Evolutionary conservation across 2,329 filamentous ascomycete genomes (phyloP).

Genomic region (Daldinia eschscholtzii): DNA sequence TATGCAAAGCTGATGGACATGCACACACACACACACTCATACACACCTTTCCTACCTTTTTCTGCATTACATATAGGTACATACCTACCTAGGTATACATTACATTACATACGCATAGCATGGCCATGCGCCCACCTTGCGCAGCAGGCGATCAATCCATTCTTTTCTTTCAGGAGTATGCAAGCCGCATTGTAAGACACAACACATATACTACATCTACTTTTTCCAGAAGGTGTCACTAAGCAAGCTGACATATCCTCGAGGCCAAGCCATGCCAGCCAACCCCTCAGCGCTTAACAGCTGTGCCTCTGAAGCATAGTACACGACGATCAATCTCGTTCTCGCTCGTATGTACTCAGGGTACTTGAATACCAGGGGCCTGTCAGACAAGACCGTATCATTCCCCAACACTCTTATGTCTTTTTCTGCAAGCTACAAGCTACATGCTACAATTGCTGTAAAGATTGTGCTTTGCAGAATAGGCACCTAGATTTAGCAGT

Average conservation of each 20-base stretch:
- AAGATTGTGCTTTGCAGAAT: neutral
- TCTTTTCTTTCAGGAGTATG: neutral
- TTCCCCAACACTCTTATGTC: neutral
- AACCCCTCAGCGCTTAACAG: neutral
- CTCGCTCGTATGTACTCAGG: neutral
- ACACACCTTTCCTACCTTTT: neutral
- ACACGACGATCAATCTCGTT: neutral
- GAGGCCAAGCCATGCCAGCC: neutral
- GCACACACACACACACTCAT: neutral
- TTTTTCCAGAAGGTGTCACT: constrained; percentile 39
- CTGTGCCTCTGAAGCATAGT: neutral
- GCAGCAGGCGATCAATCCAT: constrained; percentile 5
- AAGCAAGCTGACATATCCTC: neutral
- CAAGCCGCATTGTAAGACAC: neutral
- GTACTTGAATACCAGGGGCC: neutral
- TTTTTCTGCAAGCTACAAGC: neutral
- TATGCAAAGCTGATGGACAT: neutral
- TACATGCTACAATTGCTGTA: neutral
- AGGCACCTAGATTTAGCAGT: neutral
- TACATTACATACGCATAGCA: neutral
- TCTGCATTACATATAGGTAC: neutral
- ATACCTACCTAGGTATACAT: too few species aligned
- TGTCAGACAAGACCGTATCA: neutral
- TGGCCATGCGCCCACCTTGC: neutral
- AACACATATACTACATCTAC: neutral